Conservation (phyloP, 768 basidiomycete genomes). For the Antrodiella citrinella region DNA sequence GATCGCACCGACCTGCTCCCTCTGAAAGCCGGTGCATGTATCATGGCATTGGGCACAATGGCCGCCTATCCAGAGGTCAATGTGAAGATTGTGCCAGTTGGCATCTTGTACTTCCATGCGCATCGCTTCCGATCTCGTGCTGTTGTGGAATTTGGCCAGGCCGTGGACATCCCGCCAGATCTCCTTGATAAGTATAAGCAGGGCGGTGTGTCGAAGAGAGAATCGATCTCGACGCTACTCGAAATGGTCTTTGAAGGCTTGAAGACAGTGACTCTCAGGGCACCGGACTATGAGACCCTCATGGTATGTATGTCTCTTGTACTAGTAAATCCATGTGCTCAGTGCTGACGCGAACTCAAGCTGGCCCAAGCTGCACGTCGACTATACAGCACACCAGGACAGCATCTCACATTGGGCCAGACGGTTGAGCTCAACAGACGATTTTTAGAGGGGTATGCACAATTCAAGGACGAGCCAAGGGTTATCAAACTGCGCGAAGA, state of each 20-base stretch:
- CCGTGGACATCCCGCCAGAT: slow-evolving; percentile 86
- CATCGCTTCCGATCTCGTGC: slow-evolving; percentile 89
- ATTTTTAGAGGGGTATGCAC: slow-evolving; percentile 83
- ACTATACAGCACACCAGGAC: slow-evolving; percentile 88
- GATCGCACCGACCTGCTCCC: slow-evolving; percentile 95
- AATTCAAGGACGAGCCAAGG: slow-evolving; percentile 87
- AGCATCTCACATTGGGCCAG: slow-evolving; percentile 87
- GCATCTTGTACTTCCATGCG: slow-evolving; percentile 31
- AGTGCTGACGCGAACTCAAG: too few relatives aligned
- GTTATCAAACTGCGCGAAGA: slow-evolving; percentile 70
- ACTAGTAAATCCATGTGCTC: too few relatives aligned
- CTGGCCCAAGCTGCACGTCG: slow-evolving; percentile 91
- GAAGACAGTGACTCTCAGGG: slow-evolving; percentile 92
- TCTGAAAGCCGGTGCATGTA: slow-evolving; percentile 92
- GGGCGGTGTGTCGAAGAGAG: slow-evolving; percentile 81
- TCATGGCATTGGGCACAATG: slow-evolving; percentile 99
- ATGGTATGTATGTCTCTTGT: slow-evolving; percentile 59
- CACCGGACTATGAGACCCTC: slow-evolving; percentile 95
- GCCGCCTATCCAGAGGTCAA: slow-evolving; percentile 77
- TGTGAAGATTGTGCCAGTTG: slow-evolving; percentile 80
- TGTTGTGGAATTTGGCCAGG: slow-evolving; percentile 92
- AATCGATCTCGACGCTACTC: slow-evolving; percentile 83
- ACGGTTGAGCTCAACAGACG: slow-evolving; percentile 92
- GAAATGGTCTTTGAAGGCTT: slow-evolving; percentile 88
- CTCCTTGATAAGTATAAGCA: slow-evolving; percentile 85